Base-by-base conservation (phyloP, 2,329 filamentous ascomycete species). In the Thermochaetoides dissita region DNA sequence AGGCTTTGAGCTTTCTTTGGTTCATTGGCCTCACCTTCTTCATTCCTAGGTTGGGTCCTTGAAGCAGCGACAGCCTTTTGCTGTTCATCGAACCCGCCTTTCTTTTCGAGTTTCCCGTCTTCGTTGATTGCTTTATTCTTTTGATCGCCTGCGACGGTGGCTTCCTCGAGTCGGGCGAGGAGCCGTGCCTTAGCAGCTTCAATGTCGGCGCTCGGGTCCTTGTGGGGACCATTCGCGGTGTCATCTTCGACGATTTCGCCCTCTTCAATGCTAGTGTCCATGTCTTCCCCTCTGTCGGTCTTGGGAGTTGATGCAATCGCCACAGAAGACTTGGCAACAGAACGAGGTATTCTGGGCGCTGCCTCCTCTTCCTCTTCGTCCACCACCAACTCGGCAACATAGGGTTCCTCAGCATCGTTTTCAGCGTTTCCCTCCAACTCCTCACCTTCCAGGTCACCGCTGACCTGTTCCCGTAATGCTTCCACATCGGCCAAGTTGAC, bases 401-500 rank as follows among this genome's bases (percentile, higher is more conserved):
- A 24, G 17, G 17, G 17, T 24, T 24, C 17, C 17, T 24, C 17
- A 24, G 17, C 17, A 24, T 24, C 17, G 17, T 24, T 24, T 3
- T 24, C 17, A 24, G 17, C 17, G 17, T 52, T 53, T 10, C 48
- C 48, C 7, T 48, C 51, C 31, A 43, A 39, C 5, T 49, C 47
- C 37, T 52, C 51, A 6, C 51, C 55, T 3, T 60, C 58, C 11
- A 24, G 5, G 57, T 52, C 7, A 57, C 60, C 58, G 31, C 62
- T 54, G 0, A 58, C 56, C 3, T 65, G 63, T 43, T 61, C 57
- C 17, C 63, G 36, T 41, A 73, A 49, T 8, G 64, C 63, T 8
- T 68, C 67, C 58, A 72, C 68, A 49, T 77, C 69, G 30, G 65
- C 65, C 12, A 76, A 57, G 39, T 70, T 73, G 9, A 68, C 61